Percentiles rank a stretch among this genome's conserved stretches.
phyloP scores from a whole-genome alignment of 768 basidiomycete species.

The Pleurotus citrinopileatus region DNA sequence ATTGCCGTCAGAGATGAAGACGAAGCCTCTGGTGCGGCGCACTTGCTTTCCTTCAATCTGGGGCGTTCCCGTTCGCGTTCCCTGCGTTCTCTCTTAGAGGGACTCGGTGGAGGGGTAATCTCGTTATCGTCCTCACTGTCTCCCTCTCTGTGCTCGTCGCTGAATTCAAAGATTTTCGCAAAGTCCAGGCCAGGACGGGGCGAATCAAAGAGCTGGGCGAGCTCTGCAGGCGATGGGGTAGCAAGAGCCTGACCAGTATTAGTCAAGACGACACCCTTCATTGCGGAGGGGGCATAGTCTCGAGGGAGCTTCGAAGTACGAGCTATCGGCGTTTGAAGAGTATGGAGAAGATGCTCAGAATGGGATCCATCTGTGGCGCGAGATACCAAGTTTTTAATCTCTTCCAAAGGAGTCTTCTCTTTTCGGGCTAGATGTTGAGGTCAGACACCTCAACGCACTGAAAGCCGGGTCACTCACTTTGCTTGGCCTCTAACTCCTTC shows the following conservation, averaged over 20 bases:
- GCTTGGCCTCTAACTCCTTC: conserved; percentile 47
- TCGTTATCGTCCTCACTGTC: conserved; percentile 25
- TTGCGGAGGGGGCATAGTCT: conserved; percentile 47
- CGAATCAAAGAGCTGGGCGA: conserved; percentile 65
- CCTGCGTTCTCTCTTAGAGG: conserved; percentile 43
- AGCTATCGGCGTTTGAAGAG: conserved; percentile 53
- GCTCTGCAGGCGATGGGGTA: conserved; percentile 67
- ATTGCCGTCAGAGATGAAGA: conserved; percentile 18
- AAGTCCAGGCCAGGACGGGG: conserved; percentile 75
- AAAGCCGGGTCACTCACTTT: conserved; percentile 18
- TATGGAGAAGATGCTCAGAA: conserved; percentile 18
- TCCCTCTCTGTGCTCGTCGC: conserved; percentile 35
- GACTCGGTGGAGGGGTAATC: conserved; percentile 42
- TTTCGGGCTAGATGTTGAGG: conserved; percentile 32
- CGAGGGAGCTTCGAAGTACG: conserved; percentile 26
- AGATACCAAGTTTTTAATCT: conserved; percentile 68
- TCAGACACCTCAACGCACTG: neutral
- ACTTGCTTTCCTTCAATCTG: conserved; percentile 18
- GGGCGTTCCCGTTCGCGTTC: conserved; percentile 30
- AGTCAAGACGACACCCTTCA: conserved; percentile 80
- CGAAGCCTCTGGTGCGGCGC: conserved; percentile 12
- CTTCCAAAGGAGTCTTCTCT: conserved; percentile 65
- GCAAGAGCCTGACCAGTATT: conserved; percentile 71
- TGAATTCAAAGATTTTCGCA: conserved; percentile 74
- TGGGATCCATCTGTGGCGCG: conserved; percentile 22